Percentiles rank a stretch among this genome's conserved stretches.
Conservation (phyloP, 495 filamentous ascomycete species). For the Neurospora sp. region DNA sequence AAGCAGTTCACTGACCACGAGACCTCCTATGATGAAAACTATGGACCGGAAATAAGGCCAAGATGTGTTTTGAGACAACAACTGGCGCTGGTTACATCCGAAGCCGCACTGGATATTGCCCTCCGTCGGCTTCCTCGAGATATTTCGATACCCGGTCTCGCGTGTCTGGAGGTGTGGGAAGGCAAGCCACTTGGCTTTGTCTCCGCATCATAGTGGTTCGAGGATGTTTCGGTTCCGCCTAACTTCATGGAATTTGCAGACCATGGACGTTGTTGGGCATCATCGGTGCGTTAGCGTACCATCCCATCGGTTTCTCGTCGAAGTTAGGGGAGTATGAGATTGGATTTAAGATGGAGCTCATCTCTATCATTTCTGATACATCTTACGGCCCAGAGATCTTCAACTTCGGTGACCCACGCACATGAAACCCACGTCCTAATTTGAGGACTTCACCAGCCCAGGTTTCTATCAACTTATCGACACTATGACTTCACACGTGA, state of each 20-base stretch:
- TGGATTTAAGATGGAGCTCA: neutral
- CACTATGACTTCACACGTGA: neutral
- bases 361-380: slow-evolving; percentile 15
- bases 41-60: neutral
- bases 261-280: neutral
- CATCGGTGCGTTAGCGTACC: neutral
- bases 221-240: neutral
- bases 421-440: neutral
- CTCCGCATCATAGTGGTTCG: neutral
- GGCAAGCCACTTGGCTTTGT: neutral
- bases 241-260: neutral
- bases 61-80: neutral
- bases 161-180: neutral
- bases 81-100: neutral
- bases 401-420: neutral
- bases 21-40: neutral
- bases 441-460: neutral
- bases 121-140: neutral
- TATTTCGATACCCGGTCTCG: neutral
- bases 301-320: neutral
- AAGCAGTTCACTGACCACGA: neutral
- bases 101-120: neutral
- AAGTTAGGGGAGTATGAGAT: neutral
- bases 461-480: neutral
- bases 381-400: neutral